Base-by-base conservation (phyloP, 305 asterid species). In the Fraxinus nigra region DNA sequence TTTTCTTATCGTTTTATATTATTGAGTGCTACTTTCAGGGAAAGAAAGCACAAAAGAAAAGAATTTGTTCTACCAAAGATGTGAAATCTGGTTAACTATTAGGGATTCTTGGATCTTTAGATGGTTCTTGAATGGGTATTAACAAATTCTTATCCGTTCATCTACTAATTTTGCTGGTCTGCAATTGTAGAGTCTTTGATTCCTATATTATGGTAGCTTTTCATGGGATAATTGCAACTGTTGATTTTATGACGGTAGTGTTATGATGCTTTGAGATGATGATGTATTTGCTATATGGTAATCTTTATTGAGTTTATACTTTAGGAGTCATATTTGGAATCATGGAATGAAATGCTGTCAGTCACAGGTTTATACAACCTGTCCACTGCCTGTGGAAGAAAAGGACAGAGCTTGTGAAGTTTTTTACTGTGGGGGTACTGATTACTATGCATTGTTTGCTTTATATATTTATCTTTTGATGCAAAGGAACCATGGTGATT, bases 71-170 rank as follows among this genome's bases (percentile, higher is more conserved):
- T 77, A 35, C 76, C 40, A 11, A 24, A 48, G 65, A 81, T 82
- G 79, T 43, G 59, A 46, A 48, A 33, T 76, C 40, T 46, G 76
- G 61, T 87, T 48, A 67, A 30, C 75, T 11, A 79, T 54, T 5
- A 37, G 24, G 26, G 67, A 48, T 59, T 72, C 18, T 59, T 81
- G 37, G 70, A 79, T 85, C 26, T 84, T 18, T 61, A 32, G 69
- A 37, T 38, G 75, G 79, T n/a, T 76, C 35, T 24, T 33, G 54
- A 43, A 38, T 32, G 72, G 80, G 77, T 1, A 5, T 30, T 69
- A 26, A 69, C 38, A 69, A 69, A 69, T 69, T 22, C 22, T 69
- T 69, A 69, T 30, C 16, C 20, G 5, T 8, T 37, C 20, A 69
- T 30, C 75, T 30, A 69, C 38, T 69, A 13, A 69, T 4, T 13